A percentile compares a stretch with the other conserved stretches of the same genome.
phyloP scores from a whole-genome alignment of 805 yeast genomes.

The Ogataea pilisensis region DNA sequence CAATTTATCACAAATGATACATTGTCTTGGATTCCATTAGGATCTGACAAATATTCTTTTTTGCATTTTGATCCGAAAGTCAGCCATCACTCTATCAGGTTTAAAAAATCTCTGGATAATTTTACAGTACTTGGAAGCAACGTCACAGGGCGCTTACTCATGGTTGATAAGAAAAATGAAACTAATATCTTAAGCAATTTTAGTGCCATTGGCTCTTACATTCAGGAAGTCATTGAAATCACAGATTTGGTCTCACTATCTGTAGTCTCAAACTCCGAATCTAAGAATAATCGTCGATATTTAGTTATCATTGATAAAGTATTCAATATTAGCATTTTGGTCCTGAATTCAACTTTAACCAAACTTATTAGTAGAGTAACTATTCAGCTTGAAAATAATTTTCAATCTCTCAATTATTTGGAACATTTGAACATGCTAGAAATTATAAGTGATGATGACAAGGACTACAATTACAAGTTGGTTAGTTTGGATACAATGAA shows the following conservation, averaged over 20 bases:
- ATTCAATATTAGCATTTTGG: slow-evolving; percentile 5
- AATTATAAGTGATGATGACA: slow-evolving; percentile 1
- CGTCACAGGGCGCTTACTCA: neutral
- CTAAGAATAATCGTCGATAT: neutral
- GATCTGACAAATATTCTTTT: neutral
- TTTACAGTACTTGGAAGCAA: slow-evolving; percentile 3
- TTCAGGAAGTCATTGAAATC: slow-evolving; percentile 10
- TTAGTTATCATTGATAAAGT: slow-evolving; percentile 7
- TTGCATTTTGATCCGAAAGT: neutral
- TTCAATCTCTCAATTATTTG: slow-evolving; percentile 5
- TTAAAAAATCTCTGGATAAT: slow-evolving; percentile 8
- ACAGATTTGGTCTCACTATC: slow-evolving; percentile 1
- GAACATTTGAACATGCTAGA: slow-evolving; percentile 10
- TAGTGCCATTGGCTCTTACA: slow-evolving; percentile 1
- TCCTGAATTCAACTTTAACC: slow-evolving; percentile 8
- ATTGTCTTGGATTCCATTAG: neutral
- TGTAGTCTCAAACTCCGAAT: neutral
- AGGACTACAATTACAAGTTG: neutral
- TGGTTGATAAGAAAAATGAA: slow-evolving; percentile 1
- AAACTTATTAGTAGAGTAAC: slow-evolving; percentile 6
- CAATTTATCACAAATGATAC: neutral
- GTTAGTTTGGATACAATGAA: slow-evolving; percentile 4
- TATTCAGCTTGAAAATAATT: neutral
- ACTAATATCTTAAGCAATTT: slow-evolving; percentile 1
- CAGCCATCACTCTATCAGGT: neutral